Evolutionary conservation across 495 filamentous ascomycete genomes (phyloP).

Genomic region (Aspergillus affinis): DNA sequence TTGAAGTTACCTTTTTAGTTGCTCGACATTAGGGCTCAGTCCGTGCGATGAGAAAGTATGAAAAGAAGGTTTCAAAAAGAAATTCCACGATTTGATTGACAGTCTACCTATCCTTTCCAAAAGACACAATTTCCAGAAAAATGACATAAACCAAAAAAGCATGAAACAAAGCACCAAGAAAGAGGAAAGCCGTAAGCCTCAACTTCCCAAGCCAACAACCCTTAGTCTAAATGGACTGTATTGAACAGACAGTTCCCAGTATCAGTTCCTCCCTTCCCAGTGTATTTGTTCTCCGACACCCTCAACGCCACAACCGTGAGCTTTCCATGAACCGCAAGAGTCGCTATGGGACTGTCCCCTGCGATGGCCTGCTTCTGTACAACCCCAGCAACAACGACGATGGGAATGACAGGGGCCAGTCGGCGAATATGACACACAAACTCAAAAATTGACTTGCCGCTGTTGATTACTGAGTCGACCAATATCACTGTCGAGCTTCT

Average conservation of each 20-base stretch:
- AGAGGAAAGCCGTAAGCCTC: too few species aligned
- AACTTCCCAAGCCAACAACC: too few species aligned
- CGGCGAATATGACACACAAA: constrained; percentile 54
- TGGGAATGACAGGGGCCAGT: constrained; percentile 40
- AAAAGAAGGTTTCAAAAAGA: too few species aligned
- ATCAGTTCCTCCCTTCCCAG: constrained; percentile 52
- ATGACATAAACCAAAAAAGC: too few species aligned
- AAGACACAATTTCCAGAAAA: too few species aligned
- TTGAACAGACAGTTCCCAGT: constrained; percentile 64
- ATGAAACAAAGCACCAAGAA: too few species aligned
- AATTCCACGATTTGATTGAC: too few species aligned
- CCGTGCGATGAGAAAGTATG: too few species aligned
- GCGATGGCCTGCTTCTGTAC: constrained; percentile 46
- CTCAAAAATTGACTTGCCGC: constrained; percentile 49
- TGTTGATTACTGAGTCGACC: constrained; percentile 65
- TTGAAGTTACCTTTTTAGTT: too few species aligned
- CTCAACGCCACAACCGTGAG: constrained; percentile 53
- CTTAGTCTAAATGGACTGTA: constrained; percentile 37
- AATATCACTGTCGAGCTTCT: constrained; percentile 46
- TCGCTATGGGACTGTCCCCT: constrained; percentile 24
- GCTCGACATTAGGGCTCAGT: too few species aligned
- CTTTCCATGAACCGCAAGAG: constrained; percentile 23
- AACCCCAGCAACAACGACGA: constrained; percentile 59
- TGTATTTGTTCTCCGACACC: constrained; percentile 55
- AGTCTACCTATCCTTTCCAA: too few species aligned